Percentiles rank a stretch among this genome's conserved stretches.
phyloP scores from a whole-genome alignment of 208 protist genomes.

The Leishmania aethiopica region DNA sequence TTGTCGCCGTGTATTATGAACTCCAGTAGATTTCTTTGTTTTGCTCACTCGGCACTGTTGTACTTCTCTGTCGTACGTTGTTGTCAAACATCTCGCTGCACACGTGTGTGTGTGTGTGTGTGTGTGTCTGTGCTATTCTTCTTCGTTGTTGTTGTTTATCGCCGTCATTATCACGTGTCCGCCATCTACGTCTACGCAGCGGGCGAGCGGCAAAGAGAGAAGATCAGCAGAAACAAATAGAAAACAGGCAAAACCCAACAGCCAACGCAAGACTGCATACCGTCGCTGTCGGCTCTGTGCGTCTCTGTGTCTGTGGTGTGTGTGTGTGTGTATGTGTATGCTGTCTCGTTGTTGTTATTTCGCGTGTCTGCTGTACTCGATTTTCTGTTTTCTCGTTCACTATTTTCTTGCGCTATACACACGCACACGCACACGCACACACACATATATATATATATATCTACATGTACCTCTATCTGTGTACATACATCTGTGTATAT shows the following conservation, averaged over 20 bases:
- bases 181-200: not conserved
- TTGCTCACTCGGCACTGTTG: not conserved
- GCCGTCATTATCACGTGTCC: not conserved
- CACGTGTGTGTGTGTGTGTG: not conserved
- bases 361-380: no score
- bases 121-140: not conserved
- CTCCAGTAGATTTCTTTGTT: not conserved
- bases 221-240: not conserved
- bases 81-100: not conserved
- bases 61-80: not conserved
- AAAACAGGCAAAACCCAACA: not conserved
- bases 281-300: not conserved
- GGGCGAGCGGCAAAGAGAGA: not conserved
- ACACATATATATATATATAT: not conserved
- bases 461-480: not conserved
- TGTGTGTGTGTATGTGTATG: no score
- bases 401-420: no score
- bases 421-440: no score
- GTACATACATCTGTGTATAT: not conserved
- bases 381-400: no score
- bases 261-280: no score
- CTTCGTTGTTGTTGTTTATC: not conserved
- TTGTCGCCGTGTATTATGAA: not conserved
- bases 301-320: no score
- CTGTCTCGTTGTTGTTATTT: no score